Evolutionary conservation across 2,329 filamentous ascomycete genomes (phyloP), one percentile per base, ranked within the genome.

Genomic region (Hymenoscyphus salicellus): DNA sequence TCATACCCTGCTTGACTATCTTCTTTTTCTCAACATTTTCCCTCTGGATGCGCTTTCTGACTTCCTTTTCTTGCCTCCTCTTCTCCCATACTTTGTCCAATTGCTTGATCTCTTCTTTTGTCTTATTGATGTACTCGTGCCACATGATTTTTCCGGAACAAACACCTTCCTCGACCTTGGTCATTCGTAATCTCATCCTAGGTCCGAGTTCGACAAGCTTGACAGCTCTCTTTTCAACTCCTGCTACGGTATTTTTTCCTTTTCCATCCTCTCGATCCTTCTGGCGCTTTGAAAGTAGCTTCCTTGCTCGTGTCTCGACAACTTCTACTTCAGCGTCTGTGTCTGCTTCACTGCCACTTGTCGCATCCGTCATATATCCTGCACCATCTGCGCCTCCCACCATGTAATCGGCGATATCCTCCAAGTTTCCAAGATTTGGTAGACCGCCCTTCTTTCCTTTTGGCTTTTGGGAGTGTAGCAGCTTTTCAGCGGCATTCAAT

Each of bases 301-400:
- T 89, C 71, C 86, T 83, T 1, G 88, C 81, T 63, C 87, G 79
- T 64, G 81, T 84, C 79, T 88, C 87, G 20, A 82, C 85, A 26
- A 99, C 87, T 75, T 99, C 95, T 11, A 99, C 92, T 78, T 99
- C 95, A 55, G 92, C 93, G 74, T 99, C 95, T 0, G 94, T 97
- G 68, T 98, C 95, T 28, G 90, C 81, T 75, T 99, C 95, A 49
- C 92, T 97, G 63, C 96, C 95, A 69, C 92, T 96, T 0, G 88
- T 90, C 23, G 79, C 85, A 64, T 95, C 94, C 4, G 92, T 95
- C 71, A 93, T 90, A 78, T 98, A 99, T 2, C 94, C 92, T 20
- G 86, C 82, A 16, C 87, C 89, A 23, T 86, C 85, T 49, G 91
- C 92, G 2, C 88, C 89, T 63, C 96, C 93, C 43, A 97, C 89